Conservation (phyloP, 169 alveolate genomes). For the Eimeria sp. region DNA sequence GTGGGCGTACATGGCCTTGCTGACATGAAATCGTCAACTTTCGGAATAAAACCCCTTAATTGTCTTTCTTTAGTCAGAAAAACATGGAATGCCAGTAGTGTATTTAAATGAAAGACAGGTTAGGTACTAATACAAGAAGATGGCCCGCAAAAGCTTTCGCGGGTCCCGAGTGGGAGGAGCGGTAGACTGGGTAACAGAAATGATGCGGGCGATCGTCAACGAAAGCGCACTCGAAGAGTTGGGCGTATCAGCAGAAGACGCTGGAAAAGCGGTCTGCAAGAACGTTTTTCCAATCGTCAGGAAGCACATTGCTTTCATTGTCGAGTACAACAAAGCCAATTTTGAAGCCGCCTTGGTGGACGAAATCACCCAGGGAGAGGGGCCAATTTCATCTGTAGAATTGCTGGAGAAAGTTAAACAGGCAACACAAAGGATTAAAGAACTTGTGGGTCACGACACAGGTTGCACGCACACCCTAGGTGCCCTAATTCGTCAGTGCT, state of each 20-base stretch:
- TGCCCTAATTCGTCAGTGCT: not conserved
- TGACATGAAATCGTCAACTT: not conserved
- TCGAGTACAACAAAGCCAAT: not conserved
- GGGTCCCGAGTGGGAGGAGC: not conserved
- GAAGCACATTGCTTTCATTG: not conserved
- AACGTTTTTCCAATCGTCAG: constrained; percentile 20
- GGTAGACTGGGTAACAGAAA: constrained; percentile 46
- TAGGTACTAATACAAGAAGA: not conserved
- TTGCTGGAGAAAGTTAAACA: constrained; percentile 36
- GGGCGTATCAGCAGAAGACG: constrained; percentile 29
- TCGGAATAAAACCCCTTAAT: not conserved
- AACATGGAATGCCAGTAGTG: not conserved
- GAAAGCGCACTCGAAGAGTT: not conserved
- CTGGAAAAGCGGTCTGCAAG: constrained; percentile 18
- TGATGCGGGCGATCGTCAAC: not conserved
- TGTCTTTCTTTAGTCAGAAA: not conserved
- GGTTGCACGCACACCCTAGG: not conserved
- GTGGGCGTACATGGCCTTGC: not conserved
- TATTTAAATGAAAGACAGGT: not conserved
- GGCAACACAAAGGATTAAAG: constrained; percentile 14
- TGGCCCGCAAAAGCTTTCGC: constrained; percentile 66
- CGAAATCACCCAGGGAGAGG: constrained; percentile 71
- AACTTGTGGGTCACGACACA: constrained; percentile 28
- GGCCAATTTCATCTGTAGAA: constrained; percentile 40
- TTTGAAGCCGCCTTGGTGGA: constrained; percentile 67